Evolutionary conservation across 306 rosid genomes (phyloP).

Genomic region (Hippophae gyantsensis): DNA sequence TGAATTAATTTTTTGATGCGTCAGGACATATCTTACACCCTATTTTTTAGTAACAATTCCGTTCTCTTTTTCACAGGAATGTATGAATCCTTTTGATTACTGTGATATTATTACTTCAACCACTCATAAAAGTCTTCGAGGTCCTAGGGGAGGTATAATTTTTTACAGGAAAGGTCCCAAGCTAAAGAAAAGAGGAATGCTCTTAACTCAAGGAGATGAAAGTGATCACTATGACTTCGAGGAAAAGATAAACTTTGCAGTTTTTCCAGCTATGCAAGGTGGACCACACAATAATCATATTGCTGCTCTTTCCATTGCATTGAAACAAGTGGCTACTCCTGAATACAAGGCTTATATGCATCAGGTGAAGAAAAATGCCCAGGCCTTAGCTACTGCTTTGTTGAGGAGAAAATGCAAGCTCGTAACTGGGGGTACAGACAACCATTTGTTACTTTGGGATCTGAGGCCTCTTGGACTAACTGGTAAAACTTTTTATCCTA

Average conservation of each 20-base stretch:
- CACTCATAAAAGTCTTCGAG: constrained; percentile 96
- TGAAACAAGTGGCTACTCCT: constrained; percentile 79
- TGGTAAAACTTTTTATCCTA: constrained; percentile 35
- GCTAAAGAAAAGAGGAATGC: constrained; percentile 72
- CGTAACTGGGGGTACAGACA: constrained; percentile 93
- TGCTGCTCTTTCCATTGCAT: constrained; percentile 95
- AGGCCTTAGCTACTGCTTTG: constrained; percentile 74
- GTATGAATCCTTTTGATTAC: constrained; percentile 77
- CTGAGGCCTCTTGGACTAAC: constrained; percentile 78
- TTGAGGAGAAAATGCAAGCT: constrained; percentile 68
- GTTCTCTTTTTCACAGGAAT: constrained; percentile 47
- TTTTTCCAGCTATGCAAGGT: constrained; percentile 91
- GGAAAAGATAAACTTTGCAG: constrained; percentile 87
- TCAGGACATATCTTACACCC: not conserved
- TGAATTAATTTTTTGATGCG: too few relatives aligned
- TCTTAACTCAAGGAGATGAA: constrained; percentile 57
- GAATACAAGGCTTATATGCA: constrained; percentile 83
- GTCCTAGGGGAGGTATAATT: constrained; percentile 98
- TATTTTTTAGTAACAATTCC: not conserved
- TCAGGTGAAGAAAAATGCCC: constrained; percentile 93
- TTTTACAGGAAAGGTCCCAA: constrained; percentile 76
- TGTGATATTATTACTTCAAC: constrained; percentile 96
- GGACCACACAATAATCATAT: constrained; percentile 97
- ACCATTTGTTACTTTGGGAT: constrained; percentile 92
- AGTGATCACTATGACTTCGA: constrained; percentile 72